Percentiles rank a stretch among this genome's conserved stretches.
Conservation (phyloP, 2,329 filamentous ascomycete genomes). For the Colletotrichum lini region DNA sequence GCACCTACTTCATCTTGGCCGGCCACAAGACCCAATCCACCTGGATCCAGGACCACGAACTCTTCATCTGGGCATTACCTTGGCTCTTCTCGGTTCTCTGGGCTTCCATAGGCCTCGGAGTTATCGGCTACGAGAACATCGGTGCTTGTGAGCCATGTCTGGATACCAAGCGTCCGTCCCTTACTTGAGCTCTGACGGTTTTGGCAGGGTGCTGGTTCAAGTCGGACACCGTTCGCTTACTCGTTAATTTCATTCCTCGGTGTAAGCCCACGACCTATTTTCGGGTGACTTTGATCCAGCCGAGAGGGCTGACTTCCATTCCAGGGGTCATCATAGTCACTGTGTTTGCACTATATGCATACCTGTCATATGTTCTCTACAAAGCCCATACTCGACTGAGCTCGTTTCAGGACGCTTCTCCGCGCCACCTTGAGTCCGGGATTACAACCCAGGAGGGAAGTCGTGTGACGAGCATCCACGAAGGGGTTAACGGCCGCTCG, state of each 20-base stretch:
- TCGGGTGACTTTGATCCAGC: not conserved
- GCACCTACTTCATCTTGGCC: slow-evolving; percentile 57
- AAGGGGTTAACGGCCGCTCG: not conserved
- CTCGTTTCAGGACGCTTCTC: slow-evolving; percentile 47
- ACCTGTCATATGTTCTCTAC: slow-evolving; percentile 56
- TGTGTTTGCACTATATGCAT: slow-evolving; percentile 55
- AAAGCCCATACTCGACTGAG: slow-evolving; percentile 53
- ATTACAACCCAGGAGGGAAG: slow-evolving; percentile 11
- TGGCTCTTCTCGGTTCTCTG: slow-evolving; percentile 55
- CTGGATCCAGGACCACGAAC: slow-evolving; percentile 55
- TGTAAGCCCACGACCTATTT: slow-evolving; percentile 43
- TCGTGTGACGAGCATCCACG: slow-evolving; percentile 8
- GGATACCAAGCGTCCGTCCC: too few relatives aligned
- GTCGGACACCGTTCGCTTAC: slow-evolving; percentile 53
- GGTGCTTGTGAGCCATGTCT: slow-evolving; percentile 46
- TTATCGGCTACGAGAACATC: slow-evolving; percentile 52
- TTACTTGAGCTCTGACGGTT: not conserved
- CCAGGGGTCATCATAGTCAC: slow-evolving; percentile 53
- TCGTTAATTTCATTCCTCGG: slow-evolving; percentile 59
- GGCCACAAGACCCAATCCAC: slow-evolving; percentile 52
- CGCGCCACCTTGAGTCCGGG: not conserved
- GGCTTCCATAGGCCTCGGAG: slow-evolving; percentile 51
- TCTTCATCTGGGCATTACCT: slow-evolving; percentile 52
- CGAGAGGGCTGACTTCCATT: not conserved
- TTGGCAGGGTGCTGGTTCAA: slow-evolving; percentile 57